Evolutionary conservation across 1,139 yeast genomes (phyloP).

Genomic region (Geotrichum cucujoidarum): DNA sequence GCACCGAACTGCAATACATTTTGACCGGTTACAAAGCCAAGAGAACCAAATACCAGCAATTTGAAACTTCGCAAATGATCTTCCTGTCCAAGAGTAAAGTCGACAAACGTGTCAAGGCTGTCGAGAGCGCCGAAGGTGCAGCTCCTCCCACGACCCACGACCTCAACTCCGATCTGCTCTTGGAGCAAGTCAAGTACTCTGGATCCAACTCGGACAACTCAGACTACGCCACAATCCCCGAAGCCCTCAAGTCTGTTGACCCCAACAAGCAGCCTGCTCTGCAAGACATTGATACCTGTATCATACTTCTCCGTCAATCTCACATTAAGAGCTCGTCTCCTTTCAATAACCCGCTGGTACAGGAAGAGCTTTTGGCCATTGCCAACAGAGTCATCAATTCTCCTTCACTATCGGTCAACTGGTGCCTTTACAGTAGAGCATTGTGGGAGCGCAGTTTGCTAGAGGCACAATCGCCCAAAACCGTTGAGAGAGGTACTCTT

Average conservation of each 20-base stretch:
- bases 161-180: constrained; percentile 69
- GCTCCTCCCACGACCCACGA: constrained; percentile 41
- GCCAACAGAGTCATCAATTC: constrained; percentile 64
- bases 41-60: constrained; percentile 76
- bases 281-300: constrained; percentile 64
- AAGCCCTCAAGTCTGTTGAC: constrained; percentile 51
- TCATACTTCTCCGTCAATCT: constrained; percentile 62
- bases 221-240: constrained; percentile 53
- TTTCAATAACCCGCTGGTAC: constrained; percentile 60
- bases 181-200: constrained; percentile 62
- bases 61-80: constrained; percentile 67
- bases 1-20: constrained; percentile 56
- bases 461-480: constrained; percentile 75
- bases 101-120: constrained; percentile 28
- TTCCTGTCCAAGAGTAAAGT: constrained; percentile 62
- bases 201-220: constrained; percentile 35
- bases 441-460: constrained; percentile 85
- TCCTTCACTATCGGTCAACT: constrained; percentile 49
- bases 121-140: constrained; percentile 24
- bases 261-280: constrained; percentile 80
- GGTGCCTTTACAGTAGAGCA: constrained; percentile 78
- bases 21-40: constrained; percentile 87
- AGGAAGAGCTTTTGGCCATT: constrained; percentile 75
- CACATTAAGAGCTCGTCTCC: constrained; percentile 69
- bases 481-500: constrained; percentile 88